Evolutionary conservation across 495 filamentous ascomycete species (phyloP).

Genomic region (Opeltia flavorubescens): DNA sequence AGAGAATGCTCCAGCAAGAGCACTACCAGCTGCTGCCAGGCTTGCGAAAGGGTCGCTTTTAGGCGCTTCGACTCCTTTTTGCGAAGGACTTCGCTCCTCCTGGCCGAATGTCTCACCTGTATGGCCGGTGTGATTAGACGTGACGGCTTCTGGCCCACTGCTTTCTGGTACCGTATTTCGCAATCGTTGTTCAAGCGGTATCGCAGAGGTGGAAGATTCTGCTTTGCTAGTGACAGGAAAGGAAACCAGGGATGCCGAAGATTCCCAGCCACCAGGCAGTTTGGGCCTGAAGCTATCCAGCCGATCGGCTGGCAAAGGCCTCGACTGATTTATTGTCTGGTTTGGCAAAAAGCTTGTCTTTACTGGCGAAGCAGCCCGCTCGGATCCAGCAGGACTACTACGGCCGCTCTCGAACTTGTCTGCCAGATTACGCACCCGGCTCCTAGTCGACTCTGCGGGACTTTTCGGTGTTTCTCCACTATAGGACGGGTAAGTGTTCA

Average conservation of each 20-base stretch:
- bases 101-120: not conserved
- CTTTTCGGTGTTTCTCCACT: not conserved
- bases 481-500: conserved; percentile 2
- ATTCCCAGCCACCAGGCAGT: conserved; percentile 52
- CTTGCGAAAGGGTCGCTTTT: conserved; percentile 11
- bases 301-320: conserved; percentile 10
- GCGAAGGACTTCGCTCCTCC: not conserved
- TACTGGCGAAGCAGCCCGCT: conserved; percentile 13
- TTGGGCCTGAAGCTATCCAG: conserved; percentile 39
- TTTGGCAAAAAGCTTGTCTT: not conserved
- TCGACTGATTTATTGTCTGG: not conserved
- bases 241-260: conserved; percentile 33
- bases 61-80: conserved; percentile 2
- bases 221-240: conserved; percentile 8
- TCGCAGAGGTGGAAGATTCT: not conserved
- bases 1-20: conserved; percentile 11
- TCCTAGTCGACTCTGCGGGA: conserved; percentile 25
- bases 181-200: not conserved
- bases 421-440: conserved; percentile 33
- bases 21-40: conserved; percentile 14
- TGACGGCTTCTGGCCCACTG: not conserved
- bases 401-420: conserved; percentile 27
- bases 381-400: conserved; percentile 16
- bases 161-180: not conserved
- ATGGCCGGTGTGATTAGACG: not conserved